These are phyloP conservation scores for Colletotrichum lentis DNA, from an alignment of 2,329 filamentous ascomycete genomes.

Conservation along the genomic window DNA sequence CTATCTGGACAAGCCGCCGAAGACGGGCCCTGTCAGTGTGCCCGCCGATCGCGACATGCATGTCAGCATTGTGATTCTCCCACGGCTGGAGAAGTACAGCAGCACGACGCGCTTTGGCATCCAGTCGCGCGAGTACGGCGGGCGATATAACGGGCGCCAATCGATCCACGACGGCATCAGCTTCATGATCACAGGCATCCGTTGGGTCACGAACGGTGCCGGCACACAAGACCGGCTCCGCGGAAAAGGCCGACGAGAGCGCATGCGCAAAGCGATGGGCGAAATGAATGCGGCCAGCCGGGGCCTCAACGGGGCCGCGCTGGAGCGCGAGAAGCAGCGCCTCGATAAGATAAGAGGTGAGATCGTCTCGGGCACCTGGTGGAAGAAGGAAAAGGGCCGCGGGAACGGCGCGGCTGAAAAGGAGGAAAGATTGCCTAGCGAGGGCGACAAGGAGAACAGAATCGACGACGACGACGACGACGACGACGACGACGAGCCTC, in stretches of 20 bases:
- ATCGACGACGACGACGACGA: conserved; percentile 32
- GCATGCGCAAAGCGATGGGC: conserved; percentile 64
- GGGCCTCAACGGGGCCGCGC: conserved; percentile 34
- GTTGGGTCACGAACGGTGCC: conserved; percentile 84
- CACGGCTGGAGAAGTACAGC: conserved; percentile 78
- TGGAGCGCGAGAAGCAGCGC: conserved; percentile 34
- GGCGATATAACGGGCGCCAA: conserved; percentile 54
- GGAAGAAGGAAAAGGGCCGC: conserved; percentile 43
- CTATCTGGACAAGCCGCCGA: conserved; percentile 62
- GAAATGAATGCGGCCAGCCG: conserved; percentile 54
- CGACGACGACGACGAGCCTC: conserved; percentile 21
- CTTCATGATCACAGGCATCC: conserved; percentile 81
- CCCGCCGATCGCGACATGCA: conserved; percentile 80
- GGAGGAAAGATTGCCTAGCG: conserved; percentile 44
- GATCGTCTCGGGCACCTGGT: conserved; percentile 47
- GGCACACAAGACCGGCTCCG: conserved; percentile 64
- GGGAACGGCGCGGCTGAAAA: conserved; percentile 42
- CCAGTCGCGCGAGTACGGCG: conserved; percentile 80
- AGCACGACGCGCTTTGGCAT: conserved; percentile 81
- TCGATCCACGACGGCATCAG: conserved; percentile 83
- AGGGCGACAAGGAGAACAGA: conserved; percentile 60
- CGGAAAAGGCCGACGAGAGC: conserved; percentile 63
- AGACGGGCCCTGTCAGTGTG: conserved; percentile 68
- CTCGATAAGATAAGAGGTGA: conserved; percentile 43
- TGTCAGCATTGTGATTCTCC: conserved; percentile 85